phyloP scores from a whole-genome alignment of 352 stramenopile genomes.

The Globisporangium viniferum region DNA sequence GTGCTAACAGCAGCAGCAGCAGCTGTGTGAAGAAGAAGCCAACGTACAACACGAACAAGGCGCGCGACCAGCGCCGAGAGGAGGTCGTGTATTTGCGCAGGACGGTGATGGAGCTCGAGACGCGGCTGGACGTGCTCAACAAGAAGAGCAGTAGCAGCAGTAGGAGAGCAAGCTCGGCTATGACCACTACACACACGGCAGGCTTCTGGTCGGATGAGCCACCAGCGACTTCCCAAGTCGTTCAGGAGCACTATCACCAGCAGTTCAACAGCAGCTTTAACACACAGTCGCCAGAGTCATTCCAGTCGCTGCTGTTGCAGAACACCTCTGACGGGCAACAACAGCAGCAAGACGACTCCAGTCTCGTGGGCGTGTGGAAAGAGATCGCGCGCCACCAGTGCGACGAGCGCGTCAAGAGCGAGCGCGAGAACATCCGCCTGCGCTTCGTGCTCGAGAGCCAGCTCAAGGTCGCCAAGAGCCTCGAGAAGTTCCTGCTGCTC shows the following conservation, averaged over 20 bases:
- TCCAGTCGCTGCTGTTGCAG: not conserved
- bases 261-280: not conserved
- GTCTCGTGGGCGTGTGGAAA: slow-evolving; percentile 5
- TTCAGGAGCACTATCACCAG: not conserved
- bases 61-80: slow-evolving; percentile 28
- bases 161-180: not conserved
- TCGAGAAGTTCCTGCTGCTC: slow-evolving; percentile 10
- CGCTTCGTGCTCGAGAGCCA: slow-evolving; percentile 14
- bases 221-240: not conserved
- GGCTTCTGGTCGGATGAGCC: not conserved
- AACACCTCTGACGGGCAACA: not conserved
- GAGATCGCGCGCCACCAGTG: slow-evolving; percentile 6
- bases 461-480: not conserved
- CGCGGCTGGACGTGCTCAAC: slow-evolving; percentile 15
- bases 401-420: slow-evolving; percentile 3
- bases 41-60: slow-evolving; percentile 6
- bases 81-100: slow-evolving; percentile 33
- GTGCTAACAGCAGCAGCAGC: not conserved
- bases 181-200: not conserved
- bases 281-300: not conserved
- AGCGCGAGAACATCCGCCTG: slow-evolving; percentile 48
- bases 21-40: not conserved
- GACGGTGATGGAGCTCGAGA: slow-evolving; percentile 32
- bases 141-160: not conserved
- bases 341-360: not conserved